Conservation (phyloP, 805 yeast genomes). For the Cyberlindnera mississippiensis region DNA sequence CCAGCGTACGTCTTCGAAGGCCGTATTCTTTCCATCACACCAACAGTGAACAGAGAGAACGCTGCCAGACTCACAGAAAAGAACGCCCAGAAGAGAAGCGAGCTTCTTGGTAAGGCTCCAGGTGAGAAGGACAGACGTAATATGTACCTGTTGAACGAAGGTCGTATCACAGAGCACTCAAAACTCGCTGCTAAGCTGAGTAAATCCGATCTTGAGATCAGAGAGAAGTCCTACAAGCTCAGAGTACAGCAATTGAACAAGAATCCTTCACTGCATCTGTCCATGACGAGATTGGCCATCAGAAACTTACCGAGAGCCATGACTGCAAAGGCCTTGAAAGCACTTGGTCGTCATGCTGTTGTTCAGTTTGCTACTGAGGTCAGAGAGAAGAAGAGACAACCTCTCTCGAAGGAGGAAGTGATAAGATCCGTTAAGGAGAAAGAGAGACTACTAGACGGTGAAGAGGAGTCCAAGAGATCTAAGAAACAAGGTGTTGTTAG, state of each 20-base stretch:
- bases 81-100: slow-evolving; percentile 69
- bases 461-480: slow-evolving; percentile 50
- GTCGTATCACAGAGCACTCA: slow-evolving; percentile 79
- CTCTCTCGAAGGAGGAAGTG: slow-evolving; percentile 84
- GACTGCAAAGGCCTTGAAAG: slow-evolving; percentile 84
- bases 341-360: slow-evolving; percentile 89
- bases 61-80: slow-evolving; percentile 73
- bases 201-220: slow-evolving; percentile 72
- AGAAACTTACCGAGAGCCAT: slow-evolving; percentile 91
- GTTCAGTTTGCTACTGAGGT: slow-evolving; percentile 93
- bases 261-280: slow-evolving; percentile 86
- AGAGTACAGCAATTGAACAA: slow-evolving; percentile 87
- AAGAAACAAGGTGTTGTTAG: slow-evolving; percentile 87
- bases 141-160: slow-evolving; percentile 85
- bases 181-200: slow-evolving; percentile 69
- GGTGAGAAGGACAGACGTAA: slow-evolving; percentile 81
- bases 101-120: slow-evolving; percentile 74
- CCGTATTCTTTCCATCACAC: slow-evolving; percentile 75
- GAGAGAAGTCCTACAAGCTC: slow-evolving; percentile 82
- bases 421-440: slow-evolving; percentile 73
- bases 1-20: slow-evolving; percentile 90
- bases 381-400: slow-evolving; percentile 67
- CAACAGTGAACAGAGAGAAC: slow-evolving; percentile 82
- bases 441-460: slow-evolving; percentile 36
- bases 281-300: slow-evolving; percentile 92